Percentiles rank a stretch among this genome's conserved stretches.
Conservation (phyloP, 2,329 filamentous ascomycete species). For the Cordyceps militaris region DNA sequence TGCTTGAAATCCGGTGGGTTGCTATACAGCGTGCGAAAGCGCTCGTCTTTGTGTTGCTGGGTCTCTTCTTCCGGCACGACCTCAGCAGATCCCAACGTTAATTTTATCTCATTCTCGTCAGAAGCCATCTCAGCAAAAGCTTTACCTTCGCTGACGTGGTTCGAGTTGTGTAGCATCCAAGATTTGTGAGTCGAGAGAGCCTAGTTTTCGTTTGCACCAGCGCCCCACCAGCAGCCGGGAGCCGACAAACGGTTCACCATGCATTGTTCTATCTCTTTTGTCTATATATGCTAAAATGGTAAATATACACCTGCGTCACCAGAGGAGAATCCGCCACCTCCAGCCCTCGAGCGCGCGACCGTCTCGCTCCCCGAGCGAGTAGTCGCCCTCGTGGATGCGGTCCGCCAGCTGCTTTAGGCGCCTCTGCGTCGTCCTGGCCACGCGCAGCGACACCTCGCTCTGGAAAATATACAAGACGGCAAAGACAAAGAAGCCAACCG, state of each 20-base stretch:
- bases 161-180: neutral
- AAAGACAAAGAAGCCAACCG: conserved; percentile 47
- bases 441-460: conserved; percentile 50
- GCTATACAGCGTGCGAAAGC: conserved; percentile 9
- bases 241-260: neutral
- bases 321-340: conserved; percentile 49
- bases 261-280: neutral
- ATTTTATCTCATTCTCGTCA: too few relatives aligned
- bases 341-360: conserved; percentile 45
- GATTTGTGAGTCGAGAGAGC: neutral
- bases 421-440: conserved; percentile 44
- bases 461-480: conserved; percentile 52
- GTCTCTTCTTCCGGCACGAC: neutral
- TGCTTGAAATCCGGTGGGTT: conserved; percentile 28
- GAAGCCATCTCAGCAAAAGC: too few relatives aligned
- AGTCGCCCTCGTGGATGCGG: conserved; percentile 41
- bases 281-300: neutral
- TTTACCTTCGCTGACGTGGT: neutral
- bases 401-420: conserved; percentile 40
- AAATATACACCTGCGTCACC: conserved; percentile 22
- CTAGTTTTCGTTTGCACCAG: neutral
- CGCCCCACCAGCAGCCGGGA: neutral
- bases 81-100: too few relatives aligned
- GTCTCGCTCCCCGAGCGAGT: conserved; percentile 41
- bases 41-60: neutral